Evolutionary conservation across 1,284 basidiomycete genomes (phyloP), one percentile per base, ranked within the genome.

Genomic region (Calocybe gambosa): DNA sequence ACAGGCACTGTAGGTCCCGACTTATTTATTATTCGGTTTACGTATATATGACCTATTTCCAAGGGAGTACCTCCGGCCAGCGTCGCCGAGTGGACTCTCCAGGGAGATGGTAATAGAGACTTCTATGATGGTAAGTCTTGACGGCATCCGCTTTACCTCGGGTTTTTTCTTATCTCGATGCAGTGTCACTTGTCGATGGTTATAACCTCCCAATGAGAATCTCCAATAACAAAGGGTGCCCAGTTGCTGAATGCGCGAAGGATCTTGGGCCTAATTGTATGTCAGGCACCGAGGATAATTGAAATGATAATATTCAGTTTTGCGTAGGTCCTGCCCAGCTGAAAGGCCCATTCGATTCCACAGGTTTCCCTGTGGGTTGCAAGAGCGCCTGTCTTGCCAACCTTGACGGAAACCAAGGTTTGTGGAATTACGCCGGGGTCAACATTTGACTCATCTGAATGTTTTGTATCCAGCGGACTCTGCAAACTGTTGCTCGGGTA

Each of bases 191-290:
- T 26, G 77, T 80, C 15, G 77, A 80, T 54, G 78, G 78, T 0
- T 76, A 71, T 60, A 82, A 84, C 60, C 58, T 84, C 6, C 81
- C 82, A 7, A 59, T 78, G 61, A 60, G 44, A 5, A 78, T 84
- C 48, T 63, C 63, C 33, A 77, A 76, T 62, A 73, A 70, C 57
- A 58, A 61, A 23, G 74, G 73, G n/a, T 82, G 80, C 58, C 58
- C 53, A 8, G 61, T 71, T 13, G 70, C 77, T 2, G 60, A 64
- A 39, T 84, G 82, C 58, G 59, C 71, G 0, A 70, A 73, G 31
- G 78, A 84, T 55, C 67, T 84, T 43, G 71, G 69, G 15, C 69
- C 70, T 9, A 62, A 66, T 47, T 77, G 75, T 72, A 39, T 23
- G 60, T 50, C 25, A 21, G 2, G 29, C 29, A 26, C 31, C n/a